A percentile compares a stretch with the other conserved stretches of the same genome.
Evolutionary conservation across 2,329 filamentous ascomycete genomes (phyloP).

Genomic region (Ophiostoma angusticollis): DNA sequence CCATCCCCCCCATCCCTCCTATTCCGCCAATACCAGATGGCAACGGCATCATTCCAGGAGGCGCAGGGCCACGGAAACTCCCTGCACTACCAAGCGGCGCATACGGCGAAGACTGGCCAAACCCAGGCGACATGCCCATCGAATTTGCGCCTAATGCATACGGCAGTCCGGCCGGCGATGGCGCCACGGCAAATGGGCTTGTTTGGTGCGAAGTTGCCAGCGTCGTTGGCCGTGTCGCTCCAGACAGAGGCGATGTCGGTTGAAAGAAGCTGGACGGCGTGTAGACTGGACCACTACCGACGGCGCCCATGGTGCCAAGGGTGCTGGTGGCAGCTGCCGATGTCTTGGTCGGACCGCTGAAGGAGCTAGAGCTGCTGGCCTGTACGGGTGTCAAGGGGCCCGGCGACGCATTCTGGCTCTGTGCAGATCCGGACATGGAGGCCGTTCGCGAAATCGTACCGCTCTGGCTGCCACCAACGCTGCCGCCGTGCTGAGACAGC

Average conservation of each 20-base stretch:
- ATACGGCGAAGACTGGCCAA: constrained; percentile 4
- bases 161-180: constrained; percentile 17
- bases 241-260: constrained; percentile 51
- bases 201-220: constrained; percentile 19
- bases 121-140: constrained; percentile 7
- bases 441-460: constrained; percentile 49
- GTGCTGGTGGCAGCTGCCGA: not conserved
- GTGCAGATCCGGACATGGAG: constrained; percentile 45
- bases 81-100: not conserved
- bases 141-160: constrained; percentile 29
- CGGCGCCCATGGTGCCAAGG: constrained; percentile 8
- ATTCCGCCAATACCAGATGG: constrained; percentile 28
- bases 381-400: constrained; percentile 51
- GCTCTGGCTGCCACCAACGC: constrained; percentile 44
- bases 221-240: constrained; percentile 33
- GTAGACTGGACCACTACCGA: not conserved
- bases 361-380: constrained; percentile 50
- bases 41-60: constrained; percentile 41
- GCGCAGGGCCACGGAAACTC: constrained; percentile 4
- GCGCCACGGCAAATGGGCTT: constrained; percentile 36
- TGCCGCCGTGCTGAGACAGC: constrained; percentile 64
- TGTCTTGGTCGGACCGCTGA: constrained; percentile 35
- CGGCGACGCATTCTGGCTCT: constrained; percentile 46
- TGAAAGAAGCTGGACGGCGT: constrained; percentile 23
- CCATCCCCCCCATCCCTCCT: not conserved